phyloP scores from a whole-genome alignment of 495 filamentous ascomycete species.

The Tetracladium setigerum region DNA sequence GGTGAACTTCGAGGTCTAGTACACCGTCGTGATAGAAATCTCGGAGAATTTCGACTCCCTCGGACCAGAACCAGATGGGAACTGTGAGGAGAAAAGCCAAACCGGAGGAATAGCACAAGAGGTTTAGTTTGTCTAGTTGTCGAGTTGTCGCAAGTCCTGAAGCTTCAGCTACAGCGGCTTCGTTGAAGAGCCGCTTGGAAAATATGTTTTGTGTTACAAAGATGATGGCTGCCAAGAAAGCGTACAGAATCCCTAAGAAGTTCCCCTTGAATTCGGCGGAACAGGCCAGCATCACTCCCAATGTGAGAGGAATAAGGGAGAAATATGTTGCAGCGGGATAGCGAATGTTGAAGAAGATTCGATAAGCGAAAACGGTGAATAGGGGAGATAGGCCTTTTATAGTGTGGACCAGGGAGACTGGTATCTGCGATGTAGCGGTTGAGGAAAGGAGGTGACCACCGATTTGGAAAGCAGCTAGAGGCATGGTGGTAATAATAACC shows the following conservation, averaged over 20 bases:
- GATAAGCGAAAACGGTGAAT: conserved; percentile 91
- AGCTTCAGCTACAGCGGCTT: conserved; percentile 72
- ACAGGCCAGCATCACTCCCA: conserved; percentile 92
- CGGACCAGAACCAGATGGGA: conserved; percentile 91
- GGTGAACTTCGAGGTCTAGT: conserved; percentile 49
- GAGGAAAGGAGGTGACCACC: conserved; percentile 89
- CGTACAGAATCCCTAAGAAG: conserved; percentile 79
- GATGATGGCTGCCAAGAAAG: conserved; percentile 78
- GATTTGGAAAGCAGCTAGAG: conserved; percentile 87
- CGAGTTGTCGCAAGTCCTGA: conserved; percentile 49
- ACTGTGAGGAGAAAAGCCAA: conserved; percentile 82
- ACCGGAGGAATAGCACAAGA: conserved; percentile 91
- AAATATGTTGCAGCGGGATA: conserved; percentile 87
- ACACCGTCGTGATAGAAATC: conserved; percentile 64
- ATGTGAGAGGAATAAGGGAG: conserved; percentile 83
- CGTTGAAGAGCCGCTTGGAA: conserved; percentile 98
- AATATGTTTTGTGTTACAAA: conserved; percentile 99
- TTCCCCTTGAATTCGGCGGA: conserved; percentile 83
- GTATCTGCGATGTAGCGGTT: conserved; percentile 87
- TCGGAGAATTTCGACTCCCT: conserved; percentile 67
- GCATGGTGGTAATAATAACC: conserved; percentile 79
- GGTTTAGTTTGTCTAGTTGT: conserved; percentile 94
- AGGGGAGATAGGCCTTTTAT: conserved; percentile 98
- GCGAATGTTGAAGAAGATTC: conserved; percentile 75
- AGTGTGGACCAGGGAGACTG: conserved; percentile 94